These are phyloP conservation scores for Elaeagnus macrophylla DNA, from an alignment of 306 rosid species.

Conservation along the genomic window DNA sequence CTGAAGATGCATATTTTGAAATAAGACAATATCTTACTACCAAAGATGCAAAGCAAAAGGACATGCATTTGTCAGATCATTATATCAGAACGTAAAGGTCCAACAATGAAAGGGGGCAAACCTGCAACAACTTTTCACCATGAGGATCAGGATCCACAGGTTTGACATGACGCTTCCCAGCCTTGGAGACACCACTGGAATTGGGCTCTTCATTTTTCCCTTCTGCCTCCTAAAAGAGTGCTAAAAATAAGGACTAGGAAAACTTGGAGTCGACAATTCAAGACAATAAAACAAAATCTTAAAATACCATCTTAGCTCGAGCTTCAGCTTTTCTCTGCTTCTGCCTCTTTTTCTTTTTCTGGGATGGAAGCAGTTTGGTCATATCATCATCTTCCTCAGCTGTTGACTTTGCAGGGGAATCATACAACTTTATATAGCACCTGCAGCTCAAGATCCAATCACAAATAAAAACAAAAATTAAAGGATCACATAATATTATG, in stretches of 20 bases:
- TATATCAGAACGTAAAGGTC: too few species aligned
- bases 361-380: constrained; percentile 86
- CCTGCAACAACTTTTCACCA: constrained; percentile 93
- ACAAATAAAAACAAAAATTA: constrained; percentile 2
- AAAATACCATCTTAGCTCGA: constrained; percentile 74
- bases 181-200: constrained; percentile 48
- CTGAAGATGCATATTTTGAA: constrained; percentile 24
- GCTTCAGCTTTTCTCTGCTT: constrained; percentile 94
- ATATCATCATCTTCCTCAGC: constrained; percentile 69
- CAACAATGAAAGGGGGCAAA: constrained; percentile 21
- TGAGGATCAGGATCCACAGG: constrained; percentile 90
- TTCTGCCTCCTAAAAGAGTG: constrained; percentile 74
- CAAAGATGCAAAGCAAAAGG: constrained; percentile 1
- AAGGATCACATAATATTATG: not conserved
- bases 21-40: constrained; percentile 4
- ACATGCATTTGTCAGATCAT: too few species aligned
- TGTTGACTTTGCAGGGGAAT: constrained; percentile 71
- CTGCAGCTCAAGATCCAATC: constrained; percentile 35
- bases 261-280: constrained; percentile 8
- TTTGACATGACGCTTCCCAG: constrained; percentile 80
- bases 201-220: constrained; percentile 75
- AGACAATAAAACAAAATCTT: constrained; percentile 16
- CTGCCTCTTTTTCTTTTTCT: constrained; percentile 95
- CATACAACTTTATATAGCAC: constrained; percentile 81
- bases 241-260: constrained; percentile 17